Conservation (phyloP, 1,284 basidiomycete species). For the Mycena citricolor region DNA sequence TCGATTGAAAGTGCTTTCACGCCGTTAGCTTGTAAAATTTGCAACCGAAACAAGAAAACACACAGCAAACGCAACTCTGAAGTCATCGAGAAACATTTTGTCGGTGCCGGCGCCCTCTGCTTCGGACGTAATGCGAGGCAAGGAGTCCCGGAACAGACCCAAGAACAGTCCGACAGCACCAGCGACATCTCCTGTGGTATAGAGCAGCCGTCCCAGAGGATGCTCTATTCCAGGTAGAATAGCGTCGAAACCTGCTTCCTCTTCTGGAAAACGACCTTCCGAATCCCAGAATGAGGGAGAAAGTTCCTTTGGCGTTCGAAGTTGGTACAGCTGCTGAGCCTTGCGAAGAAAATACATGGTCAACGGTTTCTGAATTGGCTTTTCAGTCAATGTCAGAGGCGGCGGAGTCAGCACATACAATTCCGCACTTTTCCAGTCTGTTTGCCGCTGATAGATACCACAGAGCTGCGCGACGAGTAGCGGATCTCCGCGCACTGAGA, state of each 20-base stretch:
- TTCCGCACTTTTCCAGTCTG: conserved; percentile 74
- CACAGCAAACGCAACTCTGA: conserved; percentile 74
- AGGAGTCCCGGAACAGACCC: conserved; percentile 50
- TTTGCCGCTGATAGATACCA: conserved; percentile 77
- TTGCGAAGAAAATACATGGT: conserved; percentile 76
- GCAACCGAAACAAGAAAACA: conserved; percentile 24
- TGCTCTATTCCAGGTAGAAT: conserved; percentile 74
- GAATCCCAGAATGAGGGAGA: conserved; percentile 80
- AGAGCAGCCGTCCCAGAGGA: conserved; percentile 71
- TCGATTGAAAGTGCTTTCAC: conserved; percentile 62
- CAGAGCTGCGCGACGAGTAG: conserved; percentile 62
- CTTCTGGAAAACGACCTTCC: conserved; percentile 47
- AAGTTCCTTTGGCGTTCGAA: conserved; percentile 50
- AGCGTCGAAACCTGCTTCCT: conserved; percentile 52
- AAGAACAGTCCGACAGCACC: conserved; percentile 71
- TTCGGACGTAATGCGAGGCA: conserved; percentile 22
- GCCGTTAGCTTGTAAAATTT: conserved; percentile 1
- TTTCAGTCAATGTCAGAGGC: conserved; percentile 9
- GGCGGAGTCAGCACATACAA: conserved; percentile 48
- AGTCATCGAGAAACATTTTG: conserved; percentile 74
- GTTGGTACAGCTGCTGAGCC: conserved; percentile 60
- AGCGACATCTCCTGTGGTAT: conserved; percentile 72
- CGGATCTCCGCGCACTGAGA: conserved; percentile 57
- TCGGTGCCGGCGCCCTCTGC: conserved; percentile 40
- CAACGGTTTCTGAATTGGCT: conserved; percentile 63